These are phyloP conservation scores for Escovopsis sp. DNA, from an alignment of 2,329 filamentous ascomycete species.

Conservation along the genomic window DNA sequence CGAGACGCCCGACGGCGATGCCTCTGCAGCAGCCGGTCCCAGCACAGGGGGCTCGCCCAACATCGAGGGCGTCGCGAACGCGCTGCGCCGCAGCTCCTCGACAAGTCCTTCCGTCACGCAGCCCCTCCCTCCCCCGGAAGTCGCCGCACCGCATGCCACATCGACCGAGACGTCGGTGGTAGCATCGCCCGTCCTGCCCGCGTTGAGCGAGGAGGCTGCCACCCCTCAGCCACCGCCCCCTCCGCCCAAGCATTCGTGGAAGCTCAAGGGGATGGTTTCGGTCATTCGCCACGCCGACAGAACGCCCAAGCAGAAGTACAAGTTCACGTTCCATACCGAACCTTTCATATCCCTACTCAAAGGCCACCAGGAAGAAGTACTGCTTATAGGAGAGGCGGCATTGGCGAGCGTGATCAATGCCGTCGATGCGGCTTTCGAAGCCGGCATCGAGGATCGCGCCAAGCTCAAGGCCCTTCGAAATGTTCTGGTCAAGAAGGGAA, in stretches of 20 bases:
- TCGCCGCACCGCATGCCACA: constrained; percentile 11
- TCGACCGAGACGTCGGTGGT: constrained; percentile 22
- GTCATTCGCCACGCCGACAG: constrained; percentile 94
- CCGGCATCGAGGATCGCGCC: constrained; percentile 66
- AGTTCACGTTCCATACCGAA: constrained; percentile 95
- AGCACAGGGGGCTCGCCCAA: constrained; percentile 18
- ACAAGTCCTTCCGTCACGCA: constrained; percentile 18
- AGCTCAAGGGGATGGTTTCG: constrained; percentile 91
- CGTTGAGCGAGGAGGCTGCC: constrained; percentile 18
- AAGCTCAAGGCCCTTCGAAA: constrained; percentile 81
- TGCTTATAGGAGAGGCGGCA: constrained; percentile 83
- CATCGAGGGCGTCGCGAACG: constrained; percentile 15
- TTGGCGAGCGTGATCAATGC: constrained; percentile 79
- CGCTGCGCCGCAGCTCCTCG: constrained; percentile 21
- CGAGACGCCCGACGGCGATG: constrained; percentile 14
- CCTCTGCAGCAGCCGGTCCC: constrained; percentile 8
- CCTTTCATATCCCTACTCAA: constrained; percentile 91
- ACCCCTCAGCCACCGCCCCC: constrained; percentile 36
- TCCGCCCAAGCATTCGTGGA: constrained; percentile 85
- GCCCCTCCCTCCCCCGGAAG: constrained; percentile 18
- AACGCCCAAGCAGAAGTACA: constrained; percentile 98
- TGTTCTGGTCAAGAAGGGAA: constrained; percentile 80
- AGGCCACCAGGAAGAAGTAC: constrained; percentile 89
- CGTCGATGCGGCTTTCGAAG: constrained; percentile 62
- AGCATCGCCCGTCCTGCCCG: constrained; percentile 8